Evolutionary conservation across 441 rosid genomes (phyloP), one percentile per base, ranked within the genome.

Genomic region (Euphorbia schlechtendalii): DNA sequence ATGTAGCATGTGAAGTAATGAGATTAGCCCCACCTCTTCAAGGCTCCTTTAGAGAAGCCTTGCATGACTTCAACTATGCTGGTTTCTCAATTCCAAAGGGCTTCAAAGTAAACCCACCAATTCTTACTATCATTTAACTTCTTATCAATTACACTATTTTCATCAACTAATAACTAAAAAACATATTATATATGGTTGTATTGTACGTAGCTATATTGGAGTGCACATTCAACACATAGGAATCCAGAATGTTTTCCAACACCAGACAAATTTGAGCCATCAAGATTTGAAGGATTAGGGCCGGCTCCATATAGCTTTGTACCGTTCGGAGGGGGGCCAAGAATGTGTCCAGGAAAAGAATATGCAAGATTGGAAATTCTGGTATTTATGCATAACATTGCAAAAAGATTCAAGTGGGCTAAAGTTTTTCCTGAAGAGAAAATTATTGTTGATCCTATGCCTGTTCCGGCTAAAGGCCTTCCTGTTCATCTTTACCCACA

Each of bases 261-360:
- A 7, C 74, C 70, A 1, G 74, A 71, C 43, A 71, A 41, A 4
- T 71, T 71, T 36, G 74, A 65, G 53, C 66, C 74, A 12, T 36
- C 60, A 12, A 71, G 74, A 32, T 71, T 71, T 41, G 70, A 71
- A 41, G 74, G 74, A 27, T 27, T 4, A 8, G 74, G 74, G 1
- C 65, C 70, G 27, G 74, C 65, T 3, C 70, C 74, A 13, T 71
- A 71, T 46, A 71, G 66, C 1, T 71, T 59, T 34, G 74, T 71
- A n/a, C n/a, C n/a, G n/a, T n/a, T n/a, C n/a, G n/a, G n/a, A n/a
- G n/a, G n/a, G n/a, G n/a, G n/a, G n/a, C n/a, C n/a, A n/a, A n/a
- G 70, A 59, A 65, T 71, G 74, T 71, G 74, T 36, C 74, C 70
- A 8, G 70, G 74, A 4, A 71, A 65, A 65, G 74, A 71, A 32